phyloP scores from a whole-genome alignment of 2,329 filamentous ascomycete species.

The Colletotrichum musae region DNA sequence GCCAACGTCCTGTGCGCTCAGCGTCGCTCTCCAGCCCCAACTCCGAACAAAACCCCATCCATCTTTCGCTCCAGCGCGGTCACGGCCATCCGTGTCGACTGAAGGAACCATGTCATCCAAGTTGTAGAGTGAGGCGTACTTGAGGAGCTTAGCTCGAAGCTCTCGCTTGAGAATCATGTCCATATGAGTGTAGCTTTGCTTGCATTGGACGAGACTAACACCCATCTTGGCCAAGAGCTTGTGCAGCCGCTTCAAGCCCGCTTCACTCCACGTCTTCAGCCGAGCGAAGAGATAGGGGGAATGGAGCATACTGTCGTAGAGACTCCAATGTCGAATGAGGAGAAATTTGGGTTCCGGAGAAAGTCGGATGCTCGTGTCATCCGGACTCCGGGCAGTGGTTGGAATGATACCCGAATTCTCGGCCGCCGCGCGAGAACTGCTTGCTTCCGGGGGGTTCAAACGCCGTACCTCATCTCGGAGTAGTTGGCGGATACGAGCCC shows the following conservation, averaged over 20 bases:
- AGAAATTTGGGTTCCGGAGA: conserved; percentile 95
- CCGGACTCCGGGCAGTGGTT: conserved; percentile 88
- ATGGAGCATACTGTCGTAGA: conserved; percentile 99
- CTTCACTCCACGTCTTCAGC: conserved; percentile 94
- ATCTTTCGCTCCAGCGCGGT: conserved; percentile 82
- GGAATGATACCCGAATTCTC: conserved; percentile 88
- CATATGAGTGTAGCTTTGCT: conserved; percentile 98
- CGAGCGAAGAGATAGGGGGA: conserved; percentile 94
- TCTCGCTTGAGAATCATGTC: conserved; percentile 96
- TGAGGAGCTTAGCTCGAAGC: conserved; percentile 85
- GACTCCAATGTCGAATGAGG: conserved; percentile 93
- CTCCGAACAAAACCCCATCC: conserved; percentile 97
- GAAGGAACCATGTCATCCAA: conserved; percentile 93
- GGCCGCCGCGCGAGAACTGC: conserved; percentile 72
- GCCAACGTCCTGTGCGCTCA: conserved; percentile 94
- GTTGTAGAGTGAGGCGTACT: conserved; percentile 94
- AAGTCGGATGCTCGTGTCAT: conserved; percentile 91
- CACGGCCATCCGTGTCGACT: conserved; percentile 78
- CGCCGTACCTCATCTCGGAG: conserved; percentile 94
- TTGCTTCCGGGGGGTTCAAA: conserved; percentile 83
- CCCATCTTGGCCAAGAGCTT: conserved; percentile 99
- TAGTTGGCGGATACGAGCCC: conserved; percentile 86
- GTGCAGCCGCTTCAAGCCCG: conserved; percentile 88
- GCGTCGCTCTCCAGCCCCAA: conserved; percentile 97
- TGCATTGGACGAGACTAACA: conserved; percentile 92